A percentile compares a stretch with the other conserved stretches of the same genome.
Conservation (phyloP, 2,329 filamentous ascomycete species). For the Aureobasidium musti region DNA sequence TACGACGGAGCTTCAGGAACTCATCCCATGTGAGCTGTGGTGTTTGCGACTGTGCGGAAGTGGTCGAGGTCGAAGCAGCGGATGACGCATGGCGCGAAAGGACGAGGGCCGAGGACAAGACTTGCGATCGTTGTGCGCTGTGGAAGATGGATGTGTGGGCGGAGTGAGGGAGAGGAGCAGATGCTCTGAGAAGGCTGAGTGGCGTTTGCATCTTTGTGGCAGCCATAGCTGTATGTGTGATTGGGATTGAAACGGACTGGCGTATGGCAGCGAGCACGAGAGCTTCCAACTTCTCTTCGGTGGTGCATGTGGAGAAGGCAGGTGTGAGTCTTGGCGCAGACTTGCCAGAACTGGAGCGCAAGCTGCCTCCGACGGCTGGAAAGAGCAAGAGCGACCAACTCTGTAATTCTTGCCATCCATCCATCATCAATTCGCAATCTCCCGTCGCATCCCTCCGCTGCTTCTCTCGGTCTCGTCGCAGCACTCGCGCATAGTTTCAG, state of each 20-base stretch:
- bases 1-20: constrained; percentile 88
- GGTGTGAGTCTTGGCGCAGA: constrained; percentile 7
- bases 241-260: neutral
- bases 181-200: neutral
- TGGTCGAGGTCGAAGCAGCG: constrained; percentile 18
- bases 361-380: neutral
- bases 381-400: constrained; percentile 21
- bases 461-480: neutral
- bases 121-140: constrained; percentile 14
- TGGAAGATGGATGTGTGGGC: constrained; percentile 5
- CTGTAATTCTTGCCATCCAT: constrained; percentile 6
- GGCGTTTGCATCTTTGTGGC: constrained; percentile 21
- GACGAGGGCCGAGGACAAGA: constrained; percentile 20
- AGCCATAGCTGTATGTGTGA: constrained; percentile 10
- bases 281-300: constrained; percentile 24
- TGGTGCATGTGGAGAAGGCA: constrained; percentile 22
- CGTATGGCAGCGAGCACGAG: neutral
- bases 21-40: constrained; percentile 70
- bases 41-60: constrained; percentile 12
- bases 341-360: constrained; percentile 4
- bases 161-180: neutral
- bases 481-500: neutral
- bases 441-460: constrained; percentile 10
- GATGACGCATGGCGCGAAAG: constrained; percentile 19
- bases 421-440: constrained; percentile 7